Base-by-base conservation (phyloP, 2,329 filamentous ascomycete genomes). In the Penicillium rolfsii region DNA sequence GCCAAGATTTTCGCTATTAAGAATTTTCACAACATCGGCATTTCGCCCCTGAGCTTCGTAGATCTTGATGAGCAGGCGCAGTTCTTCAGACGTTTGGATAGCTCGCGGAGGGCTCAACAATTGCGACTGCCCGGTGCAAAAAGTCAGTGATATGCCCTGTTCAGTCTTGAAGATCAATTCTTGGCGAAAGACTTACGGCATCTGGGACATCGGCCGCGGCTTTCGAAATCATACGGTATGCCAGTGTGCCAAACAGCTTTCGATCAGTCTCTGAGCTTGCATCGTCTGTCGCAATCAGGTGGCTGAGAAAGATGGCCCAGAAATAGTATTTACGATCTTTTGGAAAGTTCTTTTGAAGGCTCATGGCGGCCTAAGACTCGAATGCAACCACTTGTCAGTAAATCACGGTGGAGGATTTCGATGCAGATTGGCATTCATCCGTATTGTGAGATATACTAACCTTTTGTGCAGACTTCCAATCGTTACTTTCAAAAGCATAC, bases 391-490 rank as follows among this genome's bases (percentile, higher is more conserved):
- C 24, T 53, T 22, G 48, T 66, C 22, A 57, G 49, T 38, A 30
- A 28, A 24, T 19, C 40, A 26, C 19, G 4, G 16, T 8, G 16
- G 11, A 24, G 6, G n/a, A 24, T 26, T 36, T 24, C 19, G 26
- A 4, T 14, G 5, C 4, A 26, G 6, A 9, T 16, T 22, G 33
- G 12, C 8, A 1, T 1, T 35, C 9, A 45, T 12, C 24, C 19
- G 16, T 9, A n/a, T 36, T 35, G 12, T 14, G n/a, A 33, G 14
- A 30, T n/a, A n/a, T 12, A 69, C 76, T 56, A 59, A 82, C 81
- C 77, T 82, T 82, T 63, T 82, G 81, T 41, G 81, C 81, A 52
- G 76, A 78, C 63, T 78, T 79, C 77, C 79, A 82, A 58, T 81
- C 75, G 49, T 72, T 71, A 30, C 68, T 70, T 28, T 79, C 73